Base-by-base conservation (phyloP, 2,329 filamentous ascomycete genomes). In the Blumeria hordei region DNA sequence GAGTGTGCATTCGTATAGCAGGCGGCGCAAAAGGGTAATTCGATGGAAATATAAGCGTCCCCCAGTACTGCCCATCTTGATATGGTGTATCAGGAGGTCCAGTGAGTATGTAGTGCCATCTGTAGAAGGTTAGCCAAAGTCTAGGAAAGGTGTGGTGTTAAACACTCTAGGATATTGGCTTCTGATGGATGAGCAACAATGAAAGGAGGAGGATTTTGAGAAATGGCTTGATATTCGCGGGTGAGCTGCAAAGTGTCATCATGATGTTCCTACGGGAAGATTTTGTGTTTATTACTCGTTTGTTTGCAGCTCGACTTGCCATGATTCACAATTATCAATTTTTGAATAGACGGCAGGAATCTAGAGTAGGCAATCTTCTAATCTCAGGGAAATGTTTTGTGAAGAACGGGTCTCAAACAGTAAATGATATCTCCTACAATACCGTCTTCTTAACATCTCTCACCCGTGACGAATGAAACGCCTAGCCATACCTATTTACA, bases 1-100 rank as follows among this genome's bases (percentile, higher is more conserved):
- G 92, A 0, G 92, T 98, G 73, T 96, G 92, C 92, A 98, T 98
- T 65, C 90, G 87, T 68, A 98, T 98, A 1, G 92, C 88, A 4
- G 92, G 92, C 35, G 92, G 92, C 11, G 88, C 90, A 69, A 95
- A 98, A 32, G 92, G 92, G 67, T 98, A 98, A 72, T 95, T 88
- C 8, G 88, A 78, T 14, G 92, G 92, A 68, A 98, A 98, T 60
- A 93, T 81, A 53, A 98, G 75, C 1, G 90, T 95, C 51, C 92
- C 92, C 92, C 92, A 98, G 72, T 96, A 98, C 68, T 98, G 92
- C 49, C 92, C 92, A 65, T 82, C 81, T 63, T 93, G 80, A 67
- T 98, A 98, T 1, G 92, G 90, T 0, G 92, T 98, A 57, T 88
- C 79, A 58, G 93, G 88, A 36, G 92, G 90, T 1, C 92, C 92